Percentiles rank a stretch among this genome's conserved stretches.
Conservation (phyloP, 1,284 basidiomycete genomes). For the Boletus holoroseus region DNA sequence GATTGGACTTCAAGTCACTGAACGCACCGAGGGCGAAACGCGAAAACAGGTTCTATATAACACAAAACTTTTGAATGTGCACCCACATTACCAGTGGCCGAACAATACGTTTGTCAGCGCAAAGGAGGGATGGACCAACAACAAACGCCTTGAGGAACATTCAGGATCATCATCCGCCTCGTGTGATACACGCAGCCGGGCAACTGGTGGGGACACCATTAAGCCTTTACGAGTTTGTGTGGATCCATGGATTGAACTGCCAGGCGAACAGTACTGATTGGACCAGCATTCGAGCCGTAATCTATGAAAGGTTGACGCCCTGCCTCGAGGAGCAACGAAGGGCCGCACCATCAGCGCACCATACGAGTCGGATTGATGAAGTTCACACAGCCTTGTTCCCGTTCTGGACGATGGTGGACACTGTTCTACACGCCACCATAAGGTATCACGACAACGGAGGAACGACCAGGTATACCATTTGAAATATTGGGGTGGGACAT, state of each 20-base stretch:
- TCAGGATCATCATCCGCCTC: constrained; percentile 11
- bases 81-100: constrained; percentile 11
- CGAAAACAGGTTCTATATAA: constrained; percentile 3
- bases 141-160: constrained; percentile 9
- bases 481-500: too few species aligned
- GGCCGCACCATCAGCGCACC: background rate
- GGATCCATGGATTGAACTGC: background rate
- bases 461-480: background rate
- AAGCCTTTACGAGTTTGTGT: background rate
- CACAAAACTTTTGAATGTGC: background rate
- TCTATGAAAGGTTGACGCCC: background rate
- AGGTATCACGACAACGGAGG: background rate
- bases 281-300: background rate
- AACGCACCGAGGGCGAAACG: background rate
- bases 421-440: background rate
- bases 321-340: background rate
- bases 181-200: constrained; percentile 12
- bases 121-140: constrained; percentile 3
- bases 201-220: background rate
- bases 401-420: background rate
- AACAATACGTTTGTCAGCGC: constrained; percentile 1
- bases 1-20: background rate
- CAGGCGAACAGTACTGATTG: constrained; percentile 3
- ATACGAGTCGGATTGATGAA: background rate
- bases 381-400: background rate